Evolutionary conservation across 1,284 basidiomycete genomes (phyloP).

Genomic region (Trametes polyzona): DNA sequence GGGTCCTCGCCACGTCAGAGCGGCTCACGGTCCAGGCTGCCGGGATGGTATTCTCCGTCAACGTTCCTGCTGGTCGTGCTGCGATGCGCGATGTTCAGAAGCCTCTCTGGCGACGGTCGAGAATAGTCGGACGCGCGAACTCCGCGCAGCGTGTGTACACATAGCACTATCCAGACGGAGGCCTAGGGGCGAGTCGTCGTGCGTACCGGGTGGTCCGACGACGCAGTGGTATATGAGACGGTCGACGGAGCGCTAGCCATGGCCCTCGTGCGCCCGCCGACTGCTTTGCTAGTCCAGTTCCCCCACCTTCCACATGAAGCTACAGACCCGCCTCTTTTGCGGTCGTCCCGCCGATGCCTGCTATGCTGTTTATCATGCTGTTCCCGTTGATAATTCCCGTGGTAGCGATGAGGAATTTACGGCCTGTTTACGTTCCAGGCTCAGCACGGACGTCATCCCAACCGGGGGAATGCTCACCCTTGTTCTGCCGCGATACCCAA

Average conservation of each 20-base stretch:
- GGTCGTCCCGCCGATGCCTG: constrained; percentile 44
- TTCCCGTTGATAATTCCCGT: constrained; percentile 86
- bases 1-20: constrained; percentile 17
- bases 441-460: constrained; percentile 10
- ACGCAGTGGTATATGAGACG: neutral
- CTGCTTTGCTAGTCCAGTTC: constrained; percentile 4
- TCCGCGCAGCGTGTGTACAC: constrained; percentile 5
- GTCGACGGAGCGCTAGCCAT: constrained; percentile 22
- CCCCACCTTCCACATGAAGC: neutral
- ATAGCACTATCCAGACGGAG: neutral
- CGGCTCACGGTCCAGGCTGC: constrained; percentile 6
- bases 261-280: too few species aligned
- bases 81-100: neutral
- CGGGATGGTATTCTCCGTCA: neutral
- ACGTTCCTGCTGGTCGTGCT: constrained; percentile 7
- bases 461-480: constrained; percentile 51
- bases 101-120: neutral
- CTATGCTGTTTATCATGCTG: constrained; percentile 71
- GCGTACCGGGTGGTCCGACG: neutral
- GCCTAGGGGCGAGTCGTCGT: neutral
- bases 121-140: constrained; percentile 10
- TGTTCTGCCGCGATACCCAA: constrained; percentile 85
- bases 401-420: constrained; percentile 86
- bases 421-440: constrained; percentile 51
- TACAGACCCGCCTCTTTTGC: constrained; percentile 40